Evolutionary conservation across 768 basidiomycete species (phyloP).

Genomic region (Naganishia onofrii): DNA sequence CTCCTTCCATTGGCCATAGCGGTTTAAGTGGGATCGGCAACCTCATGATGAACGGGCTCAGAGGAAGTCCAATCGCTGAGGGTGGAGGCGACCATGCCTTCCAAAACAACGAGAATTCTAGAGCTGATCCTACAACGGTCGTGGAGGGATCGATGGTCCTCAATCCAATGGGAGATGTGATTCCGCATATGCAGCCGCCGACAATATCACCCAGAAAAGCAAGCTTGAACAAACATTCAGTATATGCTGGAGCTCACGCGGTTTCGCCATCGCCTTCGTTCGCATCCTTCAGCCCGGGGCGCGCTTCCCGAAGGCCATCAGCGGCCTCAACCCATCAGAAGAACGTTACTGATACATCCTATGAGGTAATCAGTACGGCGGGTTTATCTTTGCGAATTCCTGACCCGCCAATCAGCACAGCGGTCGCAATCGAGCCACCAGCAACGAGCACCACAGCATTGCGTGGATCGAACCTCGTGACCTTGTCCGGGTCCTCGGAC

Average conservation of each 20-base stretch:
- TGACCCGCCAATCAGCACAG: neutral
- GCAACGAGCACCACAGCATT: neutral
- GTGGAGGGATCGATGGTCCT: neutral
- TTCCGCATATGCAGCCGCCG: neutral
- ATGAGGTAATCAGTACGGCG: constrained; percentile 21
- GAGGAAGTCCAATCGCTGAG: neutral
- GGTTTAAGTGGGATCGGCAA: neutral
- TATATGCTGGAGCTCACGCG: neutral
- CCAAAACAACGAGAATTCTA: neutral
- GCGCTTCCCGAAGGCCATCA: neutral
- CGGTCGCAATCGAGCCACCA: neutral
- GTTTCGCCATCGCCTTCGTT: neutral
- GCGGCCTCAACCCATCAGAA: neutral
- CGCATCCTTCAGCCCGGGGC: neutral
- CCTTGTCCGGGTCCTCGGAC: neutral
- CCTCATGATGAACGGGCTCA: constrained; percentile 1
- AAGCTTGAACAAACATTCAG: constrained; percentile 1
- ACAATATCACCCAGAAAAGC: neutral
- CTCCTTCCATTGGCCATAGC: neutral
- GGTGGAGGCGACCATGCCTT: neutral
- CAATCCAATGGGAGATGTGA: neutral
- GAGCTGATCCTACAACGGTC: neutral
- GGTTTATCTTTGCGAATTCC: neutral
- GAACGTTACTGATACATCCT: constrained; percentile 12
- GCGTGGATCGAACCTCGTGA: neutral